Conservation (phyloP, 2,329 filamentous ascomycete genomes). For the Pestalotiopsis sp. region DNA sequence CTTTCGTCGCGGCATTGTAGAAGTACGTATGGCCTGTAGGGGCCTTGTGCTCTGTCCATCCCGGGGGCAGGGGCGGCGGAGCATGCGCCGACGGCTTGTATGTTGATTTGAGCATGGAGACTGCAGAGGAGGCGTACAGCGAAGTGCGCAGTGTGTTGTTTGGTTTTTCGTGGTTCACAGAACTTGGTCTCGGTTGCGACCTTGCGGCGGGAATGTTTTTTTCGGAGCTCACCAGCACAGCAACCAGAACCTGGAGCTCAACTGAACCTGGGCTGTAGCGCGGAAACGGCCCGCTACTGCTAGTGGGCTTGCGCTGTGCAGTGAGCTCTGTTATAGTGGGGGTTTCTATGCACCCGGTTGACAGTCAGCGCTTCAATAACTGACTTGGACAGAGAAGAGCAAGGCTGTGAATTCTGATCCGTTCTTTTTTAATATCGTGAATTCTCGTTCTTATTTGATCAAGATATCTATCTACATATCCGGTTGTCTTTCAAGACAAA, state of each 20-base stretch:
- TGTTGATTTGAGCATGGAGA: slow-evolving; percentile 74
- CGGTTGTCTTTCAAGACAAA: neutral
- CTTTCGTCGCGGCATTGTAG: slow-evolving; percentile 79
- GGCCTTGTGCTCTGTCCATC: slow-evolving; percentile 93
- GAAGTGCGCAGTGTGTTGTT: neutral
- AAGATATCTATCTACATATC: neutral
- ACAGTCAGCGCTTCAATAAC: too few species aligned
- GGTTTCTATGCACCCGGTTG: neutral
- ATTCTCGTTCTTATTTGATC: neutral
- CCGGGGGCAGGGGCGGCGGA: slow-evolving; percentile 67
- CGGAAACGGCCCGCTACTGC: neutral
- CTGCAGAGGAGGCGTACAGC: neutral
- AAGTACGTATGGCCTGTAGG: slow-evolving; percentile 88
- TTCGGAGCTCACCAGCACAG: neutral
- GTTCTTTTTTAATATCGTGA: neutral
- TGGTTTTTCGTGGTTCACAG: neutral
- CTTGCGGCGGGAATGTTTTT: neutral
- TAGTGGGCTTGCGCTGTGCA: neutral
- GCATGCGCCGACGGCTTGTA: slow-evolving; percentile 59
- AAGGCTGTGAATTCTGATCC: too few species aligned
- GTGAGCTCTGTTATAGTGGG: neutral
- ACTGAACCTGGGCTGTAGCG: too few species aligned
- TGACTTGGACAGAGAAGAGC: too few species aligned
- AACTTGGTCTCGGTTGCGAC: neutral
- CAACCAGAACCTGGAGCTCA: neutral